Percentiles rank a stretch among this genome's conserved stretches.
Conservation (phyloP, 306 rosid species). For the Cicer arietinum region DNA sequence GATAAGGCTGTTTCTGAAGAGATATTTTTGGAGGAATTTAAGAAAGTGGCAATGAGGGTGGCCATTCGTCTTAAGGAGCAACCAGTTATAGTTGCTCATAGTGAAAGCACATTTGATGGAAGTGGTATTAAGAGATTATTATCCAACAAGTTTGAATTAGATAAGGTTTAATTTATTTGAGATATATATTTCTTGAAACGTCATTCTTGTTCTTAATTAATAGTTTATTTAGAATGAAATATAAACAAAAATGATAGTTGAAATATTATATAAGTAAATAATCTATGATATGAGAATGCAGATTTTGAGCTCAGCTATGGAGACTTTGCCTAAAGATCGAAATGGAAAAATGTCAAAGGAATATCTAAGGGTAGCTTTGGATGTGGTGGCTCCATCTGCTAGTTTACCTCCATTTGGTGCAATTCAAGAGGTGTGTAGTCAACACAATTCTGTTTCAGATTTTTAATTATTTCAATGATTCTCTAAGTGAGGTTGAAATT, state of each 20-base stretch:
- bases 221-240: background rate
- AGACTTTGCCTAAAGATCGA: constrained; percentile 71
- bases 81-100: constrained; percentile 82
- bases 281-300: constrained; percentile 45
- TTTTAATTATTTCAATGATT: no score
- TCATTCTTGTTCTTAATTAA: constrained; percentile 12
- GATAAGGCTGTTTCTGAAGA: constrained; percentile 67
- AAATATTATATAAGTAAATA: background rate
- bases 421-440: constrained; percentile 65
- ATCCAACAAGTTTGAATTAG: constrained; percentile 89
- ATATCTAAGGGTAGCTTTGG: constrained; percentile 63
- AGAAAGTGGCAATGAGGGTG: constrained; percentile 58
- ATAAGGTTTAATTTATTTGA: constrained; percentile 63
- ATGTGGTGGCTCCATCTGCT: constrained; percentile 71
- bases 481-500: background rate
- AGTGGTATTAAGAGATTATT: constrained; percentile 71
- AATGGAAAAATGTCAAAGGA: constrained; percentile 80
- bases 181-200: background rate
- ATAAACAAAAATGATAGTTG: no score
- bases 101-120: constrained; percentile 90
- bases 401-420: constrained; percentile 90
- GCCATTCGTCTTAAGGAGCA: constrained; percentile 40
- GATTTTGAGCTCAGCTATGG: constrained; percentile 70
- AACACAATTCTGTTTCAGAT: no score
- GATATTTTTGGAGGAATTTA: constrained; percentile 74